Conservation (phyloP, 805 yeast genomes). For the Scheffersomyces lignosus region DNA sequence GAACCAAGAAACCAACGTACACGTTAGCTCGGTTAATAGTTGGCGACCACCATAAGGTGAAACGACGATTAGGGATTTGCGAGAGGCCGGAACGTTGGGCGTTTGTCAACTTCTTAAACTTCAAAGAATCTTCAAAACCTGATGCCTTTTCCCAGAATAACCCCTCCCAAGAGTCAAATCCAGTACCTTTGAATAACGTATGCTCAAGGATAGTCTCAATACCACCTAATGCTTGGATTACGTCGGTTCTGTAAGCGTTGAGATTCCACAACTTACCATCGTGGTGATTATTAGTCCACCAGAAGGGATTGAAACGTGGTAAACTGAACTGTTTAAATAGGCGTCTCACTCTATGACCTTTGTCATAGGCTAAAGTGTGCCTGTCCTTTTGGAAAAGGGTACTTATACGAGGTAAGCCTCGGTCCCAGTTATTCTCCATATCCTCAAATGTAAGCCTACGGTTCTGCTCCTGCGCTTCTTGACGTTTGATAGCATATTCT, state of each 20-base stretch:
- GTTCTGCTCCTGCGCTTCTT: slow-evolving; percentile 81
- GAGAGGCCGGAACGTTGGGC: slow-evolving; percentile 97
- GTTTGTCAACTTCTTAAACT: slow-evolving; percentile 90
- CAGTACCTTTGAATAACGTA: slow-evolving; percentile 93
- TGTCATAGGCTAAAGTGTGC: slow-evolving; percentile 90
- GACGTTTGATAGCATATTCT: slow-evolving; percentile 87
- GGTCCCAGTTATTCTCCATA: slow-evolving; percentile 91
- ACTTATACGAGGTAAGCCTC: slow-evolving; percentile 95
- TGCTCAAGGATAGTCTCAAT: slow-evolving; percentile 95
- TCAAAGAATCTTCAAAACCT: slow-evolving; percentile 95
- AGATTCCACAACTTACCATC: slow-evolving; percentile 97
- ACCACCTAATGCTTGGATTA: slow-evolving; percentile 96
- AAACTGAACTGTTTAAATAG: slow-evolving; percentile 74
- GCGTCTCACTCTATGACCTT: slow-evolving; percentile 84
- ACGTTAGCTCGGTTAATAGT: slow-evolving; percentile 97
- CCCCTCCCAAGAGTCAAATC: slow-evolving; percentile 98
- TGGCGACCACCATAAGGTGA: slow-evolving; percentile 99
- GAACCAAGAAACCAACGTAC: slow-evolving; percentile 95
- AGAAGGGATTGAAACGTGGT: slow-evolving; percentile 79
- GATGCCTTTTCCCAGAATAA: slow-evolving; percentile 97
- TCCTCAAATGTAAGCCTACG: slow-evolving; percentile 90
- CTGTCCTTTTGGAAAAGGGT: slow-evolving; percentile 94
- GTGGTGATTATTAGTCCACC: slow-evolving; percentile 95
- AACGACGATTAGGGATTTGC: slow-evolving; percentile 96
- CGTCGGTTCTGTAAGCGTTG: slow-evolving; percentile 90